phyloP scores from a whole-genome alignment of 768 basidiomycete species.

The Erythrobasidium yunnanense region DNA sequence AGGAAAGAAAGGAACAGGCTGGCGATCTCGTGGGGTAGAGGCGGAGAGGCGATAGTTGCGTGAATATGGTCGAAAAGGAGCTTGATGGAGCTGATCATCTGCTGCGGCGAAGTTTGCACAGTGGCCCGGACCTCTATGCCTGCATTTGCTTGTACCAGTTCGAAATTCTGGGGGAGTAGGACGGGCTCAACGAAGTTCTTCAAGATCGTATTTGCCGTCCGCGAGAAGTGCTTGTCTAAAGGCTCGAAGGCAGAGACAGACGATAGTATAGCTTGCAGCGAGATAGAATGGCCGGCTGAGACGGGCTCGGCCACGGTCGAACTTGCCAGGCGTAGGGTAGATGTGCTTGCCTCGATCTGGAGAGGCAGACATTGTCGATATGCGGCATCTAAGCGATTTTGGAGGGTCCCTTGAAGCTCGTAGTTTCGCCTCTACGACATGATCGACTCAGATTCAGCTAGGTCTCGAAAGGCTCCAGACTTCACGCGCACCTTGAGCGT shows the following conservation, averaged over 20 bases:
- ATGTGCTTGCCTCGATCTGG: neutral
- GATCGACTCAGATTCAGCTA: neutral
- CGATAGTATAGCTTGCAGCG: neutral
- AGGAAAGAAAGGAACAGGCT: neutral
- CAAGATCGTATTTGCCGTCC: neutral
- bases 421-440: neutral
- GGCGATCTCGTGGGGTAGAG: neutral
- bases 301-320: neutral
- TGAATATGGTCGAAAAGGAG: neutral
- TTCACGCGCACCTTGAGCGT: neutral
- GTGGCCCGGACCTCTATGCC: no score
- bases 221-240: neutral
- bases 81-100: no score
- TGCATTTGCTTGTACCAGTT: no score
- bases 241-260: neutral
- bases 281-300: neutral
- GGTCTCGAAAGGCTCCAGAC: neutral
- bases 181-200: slow-evolving; percentile 3
- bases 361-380: neutral
- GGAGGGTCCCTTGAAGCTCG: neutral
- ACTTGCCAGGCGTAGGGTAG: neutral
- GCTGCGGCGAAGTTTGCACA: no score
- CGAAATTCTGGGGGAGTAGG: neutral
- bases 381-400: slow-evolving; percentile 15
- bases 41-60: neutral